Conservation (phyloP, 2,329 filamentous ascomycete genomes). For the Diaporthe ampelina region DNA sequence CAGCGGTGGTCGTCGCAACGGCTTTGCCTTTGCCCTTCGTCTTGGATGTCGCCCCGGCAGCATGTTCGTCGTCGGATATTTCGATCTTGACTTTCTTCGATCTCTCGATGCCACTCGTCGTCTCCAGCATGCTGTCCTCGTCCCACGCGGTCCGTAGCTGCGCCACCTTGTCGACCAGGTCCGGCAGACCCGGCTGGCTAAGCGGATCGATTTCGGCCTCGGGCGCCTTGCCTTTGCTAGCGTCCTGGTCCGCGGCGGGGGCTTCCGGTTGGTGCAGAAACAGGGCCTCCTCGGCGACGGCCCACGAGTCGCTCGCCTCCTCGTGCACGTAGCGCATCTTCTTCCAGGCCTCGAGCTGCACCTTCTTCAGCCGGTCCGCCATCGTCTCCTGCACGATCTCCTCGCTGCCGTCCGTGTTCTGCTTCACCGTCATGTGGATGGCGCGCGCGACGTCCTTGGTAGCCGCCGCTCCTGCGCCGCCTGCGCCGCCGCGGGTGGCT, state of each 20-base stretch:
- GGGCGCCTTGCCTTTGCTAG: constrained; percentile 43
- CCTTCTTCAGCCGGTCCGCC: constrained; percentile 79
- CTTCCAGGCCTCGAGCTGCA: constrained; percentile 88
- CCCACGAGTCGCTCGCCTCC: constrained; percentile 81
- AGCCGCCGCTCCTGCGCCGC: constrained; percentile 49
- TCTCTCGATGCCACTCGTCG: constrained; percentile 47
- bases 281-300: constrained; percentile 80
- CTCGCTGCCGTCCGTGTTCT: constrained; percentile 75
- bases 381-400: constrained; percentile 78
- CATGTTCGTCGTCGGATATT: constrained; percentile 40
- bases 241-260: constrained; percentile 37
- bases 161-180: constrained; percentile 42
- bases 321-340: constrained; percentile 86
- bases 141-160: constrained; percentile 48
- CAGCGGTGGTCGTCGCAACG: constrained; percentile 24
- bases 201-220: constrained; percentile 40
- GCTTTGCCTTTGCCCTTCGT: constrained; percentile 49
- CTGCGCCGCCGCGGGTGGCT: constrained; percentile 55
- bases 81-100: constrained; percentile 47
- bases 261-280: constrained; percentile 60
- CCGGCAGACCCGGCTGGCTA: constrained; percentile 31
- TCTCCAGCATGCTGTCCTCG: constrained; percentile 49
- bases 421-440: constrained; percentile 90
- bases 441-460: constrained; percentile 71
- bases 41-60: constrained; percentile 39